phyloP scores from a whole-genome alignment of 1,284 basidiomycete genomes.

The Apiotrichum akiyoshidainum region DNA sequence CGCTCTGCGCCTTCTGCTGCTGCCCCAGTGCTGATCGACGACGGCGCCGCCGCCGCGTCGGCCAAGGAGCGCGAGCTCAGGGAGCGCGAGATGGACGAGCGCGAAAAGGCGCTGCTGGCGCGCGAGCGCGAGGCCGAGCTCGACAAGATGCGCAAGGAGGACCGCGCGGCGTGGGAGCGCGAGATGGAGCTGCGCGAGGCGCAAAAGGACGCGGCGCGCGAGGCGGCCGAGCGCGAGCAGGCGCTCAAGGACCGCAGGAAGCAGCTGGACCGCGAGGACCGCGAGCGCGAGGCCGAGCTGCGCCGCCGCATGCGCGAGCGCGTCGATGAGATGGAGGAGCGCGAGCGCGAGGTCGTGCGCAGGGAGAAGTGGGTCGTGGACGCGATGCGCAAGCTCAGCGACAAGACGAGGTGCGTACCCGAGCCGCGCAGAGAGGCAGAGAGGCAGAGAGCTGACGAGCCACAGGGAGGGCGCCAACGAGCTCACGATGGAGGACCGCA shows the following conservation, averaged over 20 bases:
- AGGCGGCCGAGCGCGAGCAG: not conserved
- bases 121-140: not conserved
- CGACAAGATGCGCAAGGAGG: not conserved
- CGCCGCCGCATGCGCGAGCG: constrained; percentile 19
- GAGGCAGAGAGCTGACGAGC: not conserved
- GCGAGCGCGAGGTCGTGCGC: constrained; percentile 38
- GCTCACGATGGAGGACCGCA: constrained; percentile 45
- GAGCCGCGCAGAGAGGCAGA: no score
- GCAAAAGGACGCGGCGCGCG: no score
- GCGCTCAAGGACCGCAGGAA: not conserved
- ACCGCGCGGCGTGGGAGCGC: constrained; percentile 4
- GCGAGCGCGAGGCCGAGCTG: constrained; percentile 17
- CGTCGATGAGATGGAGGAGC: constrained; percentile 39
- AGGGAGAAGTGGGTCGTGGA: constrained; percentile 47
- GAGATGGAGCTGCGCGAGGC: constrained; percentile 2
- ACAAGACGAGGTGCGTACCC: constrained; percentile 36
- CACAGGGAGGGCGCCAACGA: constrained; percentile 36
- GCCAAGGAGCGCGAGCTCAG: not conserved
- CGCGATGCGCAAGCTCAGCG: constrained; percentile 43
- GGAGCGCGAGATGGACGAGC: not conserved
- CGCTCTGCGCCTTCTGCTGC: constrained; percentile 19
- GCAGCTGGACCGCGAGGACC: not conserved
- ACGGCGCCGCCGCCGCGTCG: no score
- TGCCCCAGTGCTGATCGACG: not conserved
- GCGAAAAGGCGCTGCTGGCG: not conserved